Evolutionary conservation across 2,329 filamentous ascomycete species (phyloP).

Genomic region (Teratosphaeria gauchensis): DNA sequence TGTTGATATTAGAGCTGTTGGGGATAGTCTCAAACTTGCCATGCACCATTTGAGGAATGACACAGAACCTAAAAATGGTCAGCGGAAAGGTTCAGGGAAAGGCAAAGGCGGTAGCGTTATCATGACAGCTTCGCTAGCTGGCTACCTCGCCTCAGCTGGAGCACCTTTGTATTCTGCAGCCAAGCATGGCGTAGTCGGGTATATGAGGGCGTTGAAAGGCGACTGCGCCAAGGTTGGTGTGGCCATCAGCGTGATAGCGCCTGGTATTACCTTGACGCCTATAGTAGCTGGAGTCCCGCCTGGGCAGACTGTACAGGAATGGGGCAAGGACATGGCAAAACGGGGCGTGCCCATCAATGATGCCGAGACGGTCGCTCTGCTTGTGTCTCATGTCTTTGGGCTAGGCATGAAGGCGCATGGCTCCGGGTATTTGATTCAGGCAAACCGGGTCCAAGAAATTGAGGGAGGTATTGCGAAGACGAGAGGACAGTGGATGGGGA

Average conservation of each 20-base stretch:
- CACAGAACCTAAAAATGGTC: constrained; percentile 1
- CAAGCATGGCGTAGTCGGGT: constrained; percentile 43
- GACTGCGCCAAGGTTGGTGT: constrained; percentile 38
- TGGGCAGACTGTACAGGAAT: constrained; percentile 28
- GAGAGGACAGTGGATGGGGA: constrained; percentile 40
- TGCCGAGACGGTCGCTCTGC: constrained; percentile 34
- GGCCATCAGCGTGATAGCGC: constrained; percentile 38
- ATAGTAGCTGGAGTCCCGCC: constrained; percentile 29
- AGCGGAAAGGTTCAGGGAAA: constrained; percentile 17
- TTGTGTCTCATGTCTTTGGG: constrained; percentile 37
- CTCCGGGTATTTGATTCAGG: constrained; percentile 38
- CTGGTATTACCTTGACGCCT: constrained; percentile 40
- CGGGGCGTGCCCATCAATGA: constrained; percentile 40
- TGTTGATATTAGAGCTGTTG: constrained; percentile 39
- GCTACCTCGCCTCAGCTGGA: constrained; percentile 40
- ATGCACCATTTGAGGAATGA: constrained; percentile 37
- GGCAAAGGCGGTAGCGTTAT: constrained; percentile 36
- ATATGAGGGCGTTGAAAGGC: constrained; percentile 41
- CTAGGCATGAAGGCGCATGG: constrained; percentile 36
- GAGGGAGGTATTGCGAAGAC: constrained; percentile 38
- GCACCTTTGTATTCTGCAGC: constrained; percentile 41
- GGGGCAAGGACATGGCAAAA: constrained; percentile 34
- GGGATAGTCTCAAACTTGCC: constrained; percentile 39
- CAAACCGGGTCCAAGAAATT: constrained; percentile 28
- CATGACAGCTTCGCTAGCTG: constrained; percentile 40